A percentile compares a stretch with the other conserved stretches of the same genome.
Evolutionary conservation across 331 rosid species (phyloP).

Genomic region (Saraca asoca): DNA sequence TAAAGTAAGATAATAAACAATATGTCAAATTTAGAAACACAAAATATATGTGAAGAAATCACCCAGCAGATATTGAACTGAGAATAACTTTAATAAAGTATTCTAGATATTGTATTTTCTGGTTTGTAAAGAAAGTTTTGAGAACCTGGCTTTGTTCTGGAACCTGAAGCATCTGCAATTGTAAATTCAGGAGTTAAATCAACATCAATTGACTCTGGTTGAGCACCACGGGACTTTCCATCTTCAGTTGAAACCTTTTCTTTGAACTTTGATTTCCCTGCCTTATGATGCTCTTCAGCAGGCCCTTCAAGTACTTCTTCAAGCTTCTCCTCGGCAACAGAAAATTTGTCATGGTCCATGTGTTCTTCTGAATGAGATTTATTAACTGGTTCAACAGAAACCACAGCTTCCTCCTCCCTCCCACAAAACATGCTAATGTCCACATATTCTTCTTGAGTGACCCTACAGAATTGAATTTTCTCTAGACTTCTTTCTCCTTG

Average conservation of each 20-base stretch:
- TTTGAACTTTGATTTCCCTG: constrained; percentile 27
- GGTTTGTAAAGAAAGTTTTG: constrained; percentile 14
- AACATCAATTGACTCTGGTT: constrained; percentile 26
- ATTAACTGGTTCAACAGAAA: constrained; percentile 25
- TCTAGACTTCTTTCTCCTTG: constrained; percentile 25
- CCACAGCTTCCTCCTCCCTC: constrained; percentile 35
- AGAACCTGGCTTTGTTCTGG: constrained; percentile 34
- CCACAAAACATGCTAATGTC: constrained; percentile 34
- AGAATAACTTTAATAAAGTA: no score
- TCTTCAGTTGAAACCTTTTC: constrained; percentile 44
- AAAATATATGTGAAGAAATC: constrained; percentile 8
- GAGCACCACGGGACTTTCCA: constrained; percentile 27
- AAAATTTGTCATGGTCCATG: constrained; percentile 34
- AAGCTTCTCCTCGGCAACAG: constrained; percentile 30
- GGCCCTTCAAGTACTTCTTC: constrained; percentile 33
- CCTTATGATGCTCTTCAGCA: constrained; percentile 38
- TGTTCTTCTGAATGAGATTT: constrained; percentile 43
- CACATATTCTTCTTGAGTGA: constrained; percentile 39
- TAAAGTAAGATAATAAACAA: constrained; percentile 3
- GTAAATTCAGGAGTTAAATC: constrained; percentile 48
- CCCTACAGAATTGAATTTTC: constrained; percentile 32
- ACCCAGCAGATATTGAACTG: background rate
- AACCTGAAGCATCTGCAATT: constrained; percentile 49
- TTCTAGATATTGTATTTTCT: background rate
- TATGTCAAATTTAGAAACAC: background rate